These are phyloP conservation scores for Tuber aestivum DNA, from an alignment of 495 filamentous ascomycete genomes.

Conservation along the genomic window DNA sequence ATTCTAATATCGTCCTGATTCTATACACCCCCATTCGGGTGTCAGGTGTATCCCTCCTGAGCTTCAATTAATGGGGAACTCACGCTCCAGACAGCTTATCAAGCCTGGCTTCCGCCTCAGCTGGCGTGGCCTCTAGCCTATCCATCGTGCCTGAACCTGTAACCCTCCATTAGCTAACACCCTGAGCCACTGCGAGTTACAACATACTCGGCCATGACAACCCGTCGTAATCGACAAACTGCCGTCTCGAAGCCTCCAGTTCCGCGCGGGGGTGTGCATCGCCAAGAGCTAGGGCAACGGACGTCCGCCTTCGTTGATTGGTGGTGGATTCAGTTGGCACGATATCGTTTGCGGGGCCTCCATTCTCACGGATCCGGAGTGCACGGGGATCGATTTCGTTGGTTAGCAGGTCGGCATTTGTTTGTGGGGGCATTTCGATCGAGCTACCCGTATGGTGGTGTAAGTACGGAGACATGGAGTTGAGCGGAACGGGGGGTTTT, in stretches of 20 bases:
- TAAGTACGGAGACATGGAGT: neutral
- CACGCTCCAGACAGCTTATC: constrained; percentile 70
- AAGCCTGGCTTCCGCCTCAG: constrained; percentile 63
- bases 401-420: neutral
- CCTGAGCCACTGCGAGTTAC: neutral
- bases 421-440: neutral
- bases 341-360: neutral
- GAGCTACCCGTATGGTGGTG: neutral
- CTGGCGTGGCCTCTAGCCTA: constrained; percentile 70
- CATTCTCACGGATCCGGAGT: neutral
- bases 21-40: neutral
- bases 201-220: constrained; percentile 60
- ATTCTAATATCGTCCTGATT: constrained; percentile 81
- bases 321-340: neutral
- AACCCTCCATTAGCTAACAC: constrained; percentile 2
- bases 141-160: constrained; percentile 71
- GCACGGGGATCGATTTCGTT: neutral
- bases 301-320: neutral
- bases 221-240: constrained; percentile 69
- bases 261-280: neutral
- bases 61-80: constrained; percentile 9
- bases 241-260: constrained; percentile 41
- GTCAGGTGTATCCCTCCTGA: neutral
- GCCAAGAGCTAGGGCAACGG: neutral
- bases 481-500: neutral